These are phyloP conservation scores for Penicillium coprophilum DNA, from an alignment of 495 filamentous ascomycete species.

Conservation along the genomic window DNA sequence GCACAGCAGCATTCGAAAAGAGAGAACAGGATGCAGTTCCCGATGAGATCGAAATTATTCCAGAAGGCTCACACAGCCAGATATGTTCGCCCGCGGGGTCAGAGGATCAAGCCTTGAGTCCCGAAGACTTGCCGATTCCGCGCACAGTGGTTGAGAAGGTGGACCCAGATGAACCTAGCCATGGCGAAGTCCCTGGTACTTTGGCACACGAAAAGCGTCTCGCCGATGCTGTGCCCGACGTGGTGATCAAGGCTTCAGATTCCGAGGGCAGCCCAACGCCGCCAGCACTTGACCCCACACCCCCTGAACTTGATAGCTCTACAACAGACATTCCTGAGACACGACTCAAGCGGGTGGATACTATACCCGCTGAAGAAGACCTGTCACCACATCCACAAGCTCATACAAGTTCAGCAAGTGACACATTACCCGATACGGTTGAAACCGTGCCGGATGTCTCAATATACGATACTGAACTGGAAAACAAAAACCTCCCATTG, in stretches of 20 bases:
- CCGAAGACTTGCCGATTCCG: constrained; percentile 66
- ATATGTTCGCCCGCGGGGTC: constrained; percentile 43
- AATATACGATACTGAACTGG: constrained; percentile 37
- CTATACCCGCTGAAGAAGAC: constrained; percentile 36
- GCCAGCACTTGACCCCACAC: constrained; percentile 20
- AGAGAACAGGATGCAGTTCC: constrained; percentile 62
- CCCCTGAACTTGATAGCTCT: constrained; percentile 17
- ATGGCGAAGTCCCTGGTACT: constrained; percentile 89
- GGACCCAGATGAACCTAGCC: constrained; percentile 60
- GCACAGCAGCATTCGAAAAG: constrained; percentile 58
- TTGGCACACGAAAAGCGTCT: constrained; percentile 70
- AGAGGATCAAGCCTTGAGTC: constrained; percentile 42
- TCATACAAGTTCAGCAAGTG: constrained; percentile 44
- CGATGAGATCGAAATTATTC: constrained; percentile 62
- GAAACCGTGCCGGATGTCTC: constrained; percentile 46
- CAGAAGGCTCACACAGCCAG: constrained; percentile 53
- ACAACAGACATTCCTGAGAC: constrained; percentile 46
- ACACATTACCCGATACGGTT: constrained; percentile 50
- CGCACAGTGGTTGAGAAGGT: constrained; percentile 81
- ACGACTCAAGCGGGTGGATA: constrained; percentile 44
- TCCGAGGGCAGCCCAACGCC: constrained; percentile 22
- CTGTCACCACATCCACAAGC: constrained; percentile 37
- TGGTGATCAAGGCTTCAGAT: constrained; percentile 45
- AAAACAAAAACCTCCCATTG: constrained; percentile 22
- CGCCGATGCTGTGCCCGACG: constrained; percentile 83